Evolutionary conservation across 2,329 filamentous ascomycete genomes (phyloP).

Genomic region (Cadophora sp.): DNA sequence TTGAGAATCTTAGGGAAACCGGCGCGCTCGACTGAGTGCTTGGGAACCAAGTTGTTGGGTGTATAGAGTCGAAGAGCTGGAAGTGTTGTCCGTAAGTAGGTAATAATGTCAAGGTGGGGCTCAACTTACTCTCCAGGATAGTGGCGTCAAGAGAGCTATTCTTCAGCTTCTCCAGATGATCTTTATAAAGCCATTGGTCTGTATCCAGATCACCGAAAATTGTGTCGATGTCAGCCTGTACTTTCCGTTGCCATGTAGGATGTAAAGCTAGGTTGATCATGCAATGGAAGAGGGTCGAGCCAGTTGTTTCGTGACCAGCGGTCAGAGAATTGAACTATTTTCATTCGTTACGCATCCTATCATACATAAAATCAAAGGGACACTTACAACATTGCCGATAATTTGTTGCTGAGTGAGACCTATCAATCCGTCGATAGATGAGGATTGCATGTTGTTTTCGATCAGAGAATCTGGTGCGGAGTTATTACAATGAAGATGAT

Average conservation of each 20-base stretch:
- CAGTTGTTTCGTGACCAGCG: conserved; percentile 25
- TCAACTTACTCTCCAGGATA: conserved; percentile 22
- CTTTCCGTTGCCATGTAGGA: conserved; percentile 14
- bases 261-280: conserved; percentile 22
- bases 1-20: conserved; percentile 2
- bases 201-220: conserved; percentile 15
- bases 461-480: conserved; percentile 13
- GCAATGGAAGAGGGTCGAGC: conserved; percentile 16
- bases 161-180: conserved; percentile 10
- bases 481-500: not conserved
- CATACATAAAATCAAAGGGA: not conserved
- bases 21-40: conserved; percentile 3
- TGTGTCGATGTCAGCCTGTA: conserved; percentile 23
- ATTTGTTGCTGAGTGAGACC: conserved; percentile 18
- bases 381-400: conserved; percentile 23
- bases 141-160: conserved; percentile 19
- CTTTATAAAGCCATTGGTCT: conserved; percentile 10
- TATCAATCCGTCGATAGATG: not conserved
- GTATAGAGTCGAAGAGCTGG: conserved; percentile 23
- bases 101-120: not conserved
- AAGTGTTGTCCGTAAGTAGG: not conserved
- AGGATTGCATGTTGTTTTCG: not conserved
- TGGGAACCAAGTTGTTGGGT: conserved; percentile 24
- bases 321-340: conserved; percentile 20
- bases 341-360: not conserved